Base-by-base conservation (phyloP, 768 basidiomycete genomes). In the Russula emetica region DNA sequence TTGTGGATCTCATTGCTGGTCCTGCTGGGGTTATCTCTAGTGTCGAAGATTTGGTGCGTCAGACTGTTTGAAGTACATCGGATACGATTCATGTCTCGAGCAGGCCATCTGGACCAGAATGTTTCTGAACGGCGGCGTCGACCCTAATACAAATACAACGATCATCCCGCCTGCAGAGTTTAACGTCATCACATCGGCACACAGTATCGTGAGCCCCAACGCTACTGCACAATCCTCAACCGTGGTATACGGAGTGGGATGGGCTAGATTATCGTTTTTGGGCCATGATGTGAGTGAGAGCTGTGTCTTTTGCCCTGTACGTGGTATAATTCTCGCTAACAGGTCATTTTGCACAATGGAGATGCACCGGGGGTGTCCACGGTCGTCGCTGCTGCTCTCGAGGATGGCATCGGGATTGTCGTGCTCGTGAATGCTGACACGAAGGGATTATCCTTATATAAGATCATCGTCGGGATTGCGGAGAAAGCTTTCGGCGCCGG, bases 11-110 rank as follows among this genome's bases (percentile, higher is more conserved):
- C 24, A 62, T 68, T 7, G 76, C 78, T 5, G 80, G 79, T 6
- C 63, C 80, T 0, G 80, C 75, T 2, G 80, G 79, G 1, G 55
- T 82, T 22, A 77, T 80, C 34, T 78, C 80, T 20, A 79, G 68
- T 32, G 72, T 71, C 0, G 64, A 74, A 28, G 81, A 82, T 38
- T 73, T 82, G 76, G 81, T 78, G 34, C 11, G 77, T 67, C 34
- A 20, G 20, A 18, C 40, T 20, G 45, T 61, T 34, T 52, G 40
- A 32, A 47, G 9, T 16, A 6, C 26, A 22, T 14, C 1, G 8
- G 11, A 7, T 9, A 34, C 26, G 26, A 13, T 34, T 22, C 5
- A 55, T 40, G 14, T 34, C 5, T 34, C 38, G 30, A 66, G 30
- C 51, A 82, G 80, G 67, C 71, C 20, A 71, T 74, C 51, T 82